These are phyloP conservation scores for Coemansia sp. DNA, from an alignment of 192 early-diverging fungal genomes.

Conservation along the genomic window DNA sequence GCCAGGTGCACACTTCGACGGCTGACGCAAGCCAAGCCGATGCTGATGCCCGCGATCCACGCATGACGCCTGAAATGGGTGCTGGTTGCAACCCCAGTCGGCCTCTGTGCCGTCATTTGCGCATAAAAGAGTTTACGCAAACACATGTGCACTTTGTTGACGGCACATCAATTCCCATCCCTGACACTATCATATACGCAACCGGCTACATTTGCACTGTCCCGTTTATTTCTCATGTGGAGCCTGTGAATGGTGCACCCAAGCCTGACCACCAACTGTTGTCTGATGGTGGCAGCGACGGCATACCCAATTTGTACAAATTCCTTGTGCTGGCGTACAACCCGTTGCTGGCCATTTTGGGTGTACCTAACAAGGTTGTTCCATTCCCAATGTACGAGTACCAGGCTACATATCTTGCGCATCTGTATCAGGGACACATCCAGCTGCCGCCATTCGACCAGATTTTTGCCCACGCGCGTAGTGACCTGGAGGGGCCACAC, in stretches of 20 bases:
- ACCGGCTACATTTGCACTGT: slow-evolving; percentile 66
- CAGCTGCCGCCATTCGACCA: slow-evolving; percentile 18
- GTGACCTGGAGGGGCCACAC: neutral
- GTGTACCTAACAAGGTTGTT: slow-evolving; percentile 57
- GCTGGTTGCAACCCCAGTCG: slow-evolving; percentile 10
- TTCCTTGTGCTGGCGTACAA: slow-evolving; percentile 54
- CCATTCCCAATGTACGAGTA: slow-evolving; percentile 65
- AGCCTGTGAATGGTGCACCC: neutral
- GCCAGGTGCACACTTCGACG: slow-evolving; percentile 33
- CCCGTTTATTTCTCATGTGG: slow-evolving; percentile 56
- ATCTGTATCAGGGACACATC: slow-evolving; percentile 33
- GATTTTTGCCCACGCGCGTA: slow-evolving; percentile 37
- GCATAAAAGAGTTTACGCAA: neutral
- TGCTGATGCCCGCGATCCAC: neutral
- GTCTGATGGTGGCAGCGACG: slow-evolving; percentile 7
- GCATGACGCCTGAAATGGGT: slow-evolving; percentile 2
- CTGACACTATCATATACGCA: slow-evolving; percentile 61
- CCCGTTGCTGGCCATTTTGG: slow-evolving; percentile 60
- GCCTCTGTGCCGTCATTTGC: slow-evolving; percentile 10
- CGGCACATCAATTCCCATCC: slow-evolving; percentile 22
- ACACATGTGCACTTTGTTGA: slow-evolving; percentile 31
- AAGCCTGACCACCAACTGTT: neutral
- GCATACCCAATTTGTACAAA: slow-evolving; percentile 49
- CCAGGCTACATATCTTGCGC: slow-evolving; percentile 56
- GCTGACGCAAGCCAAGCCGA: neutral